phyloP scores from a whole-genome alignment of 139 green algal genomes.

The Dunaliella primolecta region DNA sequence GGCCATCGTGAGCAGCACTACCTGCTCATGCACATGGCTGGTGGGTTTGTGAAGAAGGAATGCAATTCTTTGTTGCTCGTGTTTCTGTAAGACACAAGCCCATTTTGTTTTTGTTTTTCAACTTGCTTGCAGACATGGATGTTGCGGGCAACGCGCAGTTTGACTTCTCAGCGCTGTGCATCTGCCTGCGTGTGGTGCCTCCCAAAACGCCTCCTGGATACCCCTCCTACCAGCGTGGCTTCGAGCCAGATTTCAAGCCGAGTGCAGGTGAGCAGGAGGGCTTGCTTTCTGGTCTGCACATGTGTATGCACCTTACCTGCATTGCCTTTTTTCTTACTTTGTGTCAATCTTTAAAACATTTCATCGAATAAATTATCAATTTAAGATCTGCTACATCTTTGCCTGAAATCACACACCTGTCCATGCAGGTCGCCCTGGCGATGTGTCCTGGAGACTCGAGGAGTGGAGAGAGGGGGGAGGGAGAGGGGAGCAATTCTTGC shows the following conservation, averaged over 20 bases:
- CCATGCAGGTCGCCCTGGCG: too few relatives aligned
- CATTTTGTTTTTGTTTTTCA: too few relatives aligned
- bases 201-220: not conserved
- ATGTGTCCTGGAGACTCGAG: too few relatives aligned
- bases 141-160: slow-evolving; percentile 29
- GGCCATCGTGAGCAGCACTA: slow-evolving; percentile 26
- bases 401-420: too few relatives aligned
- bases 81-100: not conserved
- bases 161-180: slow-evolving; percentile 33
- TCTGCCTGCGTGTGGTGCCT: slow-evolving; percentile 28
- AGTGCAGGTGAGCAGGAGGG: too few relatives aligned
- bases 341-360: too few relatives aligned
- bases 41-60: not conserved
- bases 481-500: slow-evolving; percentile 10
- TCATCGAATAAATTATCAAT: not conserved
- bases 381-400: too few relatives aligned
- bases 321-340: too few relatives aligned
- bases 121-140: slow-evolving; percentile 22
- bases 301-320: too few relatives aligned
- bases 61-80: not conserved
- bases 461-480: too few relatives aligned
- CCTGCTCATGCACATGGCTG: slow-evolving; percentile 35
- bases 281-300: too few relatives aligned
- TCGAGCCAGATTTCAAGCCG: not conserved
- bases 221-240: not conserved